A percentile compares a stretch with the other conserved stretches of the same genome.
Evolutionary conservation across 2,329 filamentous ascomycete species (phyloP).

Genomic region (Aspergillus ochraceoroseus): DNA sequence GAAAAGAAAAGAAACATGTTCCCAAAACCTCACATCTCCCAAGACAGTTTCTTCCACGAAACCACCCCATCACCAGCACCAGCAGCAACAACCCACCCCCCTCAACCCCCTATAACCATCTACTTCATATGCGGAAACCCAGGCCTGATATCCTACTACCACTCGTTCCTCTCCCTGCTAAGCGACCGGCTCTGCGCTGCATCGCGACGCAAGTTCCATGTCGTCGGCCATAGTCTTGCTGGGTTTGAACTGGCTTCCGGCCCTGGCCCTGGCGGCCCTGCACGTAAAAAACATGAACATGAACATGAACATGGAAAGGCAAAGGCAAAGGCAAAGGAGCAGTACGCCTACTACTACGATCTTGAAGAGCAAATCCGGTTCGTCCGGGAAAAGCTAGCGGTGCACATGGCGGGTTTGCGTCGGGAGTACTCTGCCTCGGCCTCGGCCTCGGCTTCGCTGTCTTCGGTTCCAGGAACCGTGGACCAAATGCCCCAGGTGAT

Average conservation of each 20-base stretch:
- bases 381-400: constrained; percentile 43
- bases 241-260: constrained; percentile 37
- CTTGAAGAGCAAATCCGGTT: constrained; percentile 51
- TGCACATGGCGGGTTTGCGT: constrained; percentile 3
- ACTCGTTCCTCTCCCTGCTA: constrained; percentile 41
- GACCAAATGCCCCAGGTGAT: constrained; percentile 49
- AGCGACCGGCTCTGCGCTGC: constrained; percentile 20
- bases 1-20: constrained; percentile 1
- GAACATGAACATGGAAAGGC: background rate
- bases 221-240: constrained; percentile 35
- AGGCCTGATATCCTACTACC: constrained; percentile 48
- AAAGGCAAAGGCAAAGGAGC: background rate
- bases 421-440: background rate
- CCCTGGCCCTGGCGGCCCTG: no score
- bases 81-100: no score
- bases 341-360: constrained; percentile 24
- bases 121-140: constrained; percentile 51
- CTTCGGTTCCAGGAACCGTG: no score
- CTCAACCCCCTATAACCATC: constrained; percentile 24
- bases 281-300: background rate
- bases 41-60: constrained; percentile 30
- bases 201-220: constrained; percentile 19
- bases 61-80: no score
- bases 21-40: constrained; percentile 25
- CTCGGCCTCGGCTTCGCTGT: background rate